Evolutionary conservation across 805 yeast genomes (phyloP), one percentile per base, ranked within the genome.

Genomic region (Spathaspora hagerdaliae): DNA sequence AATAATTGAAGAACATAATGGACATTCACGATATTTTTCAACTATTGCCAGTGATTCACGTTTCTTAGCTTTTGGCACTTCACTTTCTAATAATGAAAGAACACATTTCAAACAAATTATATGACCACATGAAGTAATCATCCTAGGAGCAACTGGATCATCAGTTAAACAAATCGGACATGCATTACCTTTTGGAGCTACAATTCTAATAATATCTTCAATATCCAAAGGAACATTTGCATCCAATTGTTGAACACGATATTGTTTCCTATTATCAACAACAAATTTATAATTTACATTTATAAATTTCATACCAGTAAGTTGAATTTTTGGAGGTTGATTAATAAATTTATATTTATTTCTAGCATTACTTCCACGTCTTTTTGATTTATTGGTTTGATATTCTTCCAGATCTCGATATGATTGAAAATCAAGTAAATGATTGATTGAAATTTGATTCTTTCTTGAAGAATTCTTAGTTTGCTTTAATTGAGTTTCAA

Each of bases 111-210:
- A 74, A 59, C 99, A 94, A 57, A 94, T 80, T 12, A 90, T 76
- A 60, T 94, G 99, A 5, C 99, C 99, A 68, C 99, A 94, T 10
- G 82, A 77, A 5, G 73, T 68, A 27, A 89, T 82, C 98, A 94
- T 95, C 45, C 98, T 72, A 2, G 99, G 97, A 0, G 97, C 97
- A 13, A 86, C 78, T 11, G 94, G 87, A 11, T 82, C 83, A 42
- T 88, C 95, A 31, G 83, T 76, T 11, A 94, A 69, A 61, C 99
- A 94, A 27, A 94, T 92, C 0, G 99, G 98, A 60, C 99, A 94
- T 34, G 83, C 82, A 53, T 84, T 84, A 1, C 85, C 83, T 48
- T 76, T 79, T 11, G 92, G 85, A 0, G 81, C 83, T n/a, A 89
- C 60, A 6, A 92, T 88, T 41, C 96, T 71, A 31, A 84, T 62